Conservation (phyloP, 352 stramenopile genomes). For the Pythium brachiatum region DNA sequence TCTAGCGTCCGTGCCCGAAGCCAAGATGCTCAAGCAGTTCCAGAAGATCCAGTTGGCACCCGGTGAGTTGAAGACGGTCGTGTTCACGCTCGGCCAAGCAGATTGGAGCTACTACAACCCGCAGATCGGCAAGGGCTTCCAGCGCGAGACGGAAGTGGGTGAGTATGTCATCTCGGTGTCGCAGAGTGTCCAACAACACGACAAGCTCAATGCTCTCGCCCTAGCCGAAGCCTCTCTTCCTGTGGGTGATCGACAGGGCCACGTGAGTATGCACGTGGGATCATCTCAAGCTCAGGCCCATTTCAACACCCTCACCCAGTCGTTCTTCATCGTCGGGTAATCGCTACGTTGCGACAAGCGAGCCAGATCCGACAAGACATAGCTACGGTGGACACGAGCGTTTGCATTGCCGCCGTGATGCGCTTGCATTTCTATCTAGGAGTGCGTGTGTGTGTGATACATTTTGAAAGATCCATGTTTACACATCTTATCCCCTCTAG, state of each 20-base stretch:
- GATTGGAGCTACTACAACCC: slow-evolving; percentile 62
- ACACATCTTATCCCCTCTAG: background rate
- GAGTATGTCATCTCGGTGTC: slow-evolving; percentile 56
- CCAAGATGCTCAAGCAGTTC: slow-evolving; percentile 78
- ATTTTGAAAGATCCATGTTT: background rate
- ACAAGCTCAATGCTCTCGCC: background rate
- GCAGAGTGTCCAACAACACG: slow-evolving; percentile 18
- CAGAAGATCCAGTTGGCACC: slow-evolving; percentile 50
- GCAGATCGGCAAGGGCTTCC: slow-evolving; percentile 44
- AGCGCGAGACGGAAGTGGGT: slow-evolving; percentile 33
- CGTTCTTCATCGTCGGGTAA: slow-evolving; percentile 18
- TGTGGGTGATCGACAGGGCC: background rate
- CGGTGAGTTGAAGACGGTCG: slow-evolving; percentile 30
- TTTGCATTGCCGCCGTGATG: no score
- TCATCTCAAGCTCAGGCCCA: background rate
- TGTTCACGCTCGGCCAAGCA: slow-evolving; percentile 38
- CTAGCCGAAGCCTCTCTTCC: background rate
- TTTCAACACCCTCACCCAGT: slow-evolving; percentile 14
- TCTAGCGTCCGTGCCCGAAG: slow-evolving; percentile 49
- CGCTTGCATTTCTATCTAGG: no score
- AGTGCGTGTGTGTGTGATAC: background rate
- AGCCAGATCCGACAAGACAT: background rate
- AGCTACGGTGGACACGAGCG: background rate
- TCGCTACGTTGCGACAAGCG: background rate
- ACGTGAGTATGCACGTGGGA: background rate